phyloP scores from a whole-genome alignment of 208 protist genomes.

The Porcisia deanei region DNA sequence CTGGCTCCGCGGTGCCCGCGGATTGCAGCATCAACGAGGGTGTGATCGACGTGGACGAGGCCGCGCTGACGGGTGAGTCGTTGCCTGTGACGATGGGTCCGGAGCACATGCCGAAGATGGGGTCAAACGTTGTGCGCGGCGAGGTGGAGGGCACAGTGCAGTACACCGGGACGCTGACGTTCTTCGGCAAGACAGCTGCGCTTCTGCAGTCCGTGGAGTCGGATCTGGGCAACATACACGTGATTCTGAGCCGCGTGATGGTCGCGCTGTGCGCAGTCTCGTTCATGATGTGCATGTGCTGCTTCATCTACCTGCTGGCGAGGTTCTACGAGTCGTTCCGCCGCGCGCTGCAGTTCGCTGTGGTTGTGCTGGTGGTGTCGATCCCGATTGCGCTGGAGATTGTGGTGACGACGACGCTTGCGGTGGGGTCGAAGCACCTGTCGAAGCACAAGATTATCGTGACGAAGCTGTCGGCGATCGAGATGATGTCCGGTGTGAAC shows the following conservation, averaged over 20 bases:
- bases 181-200: constrained; percentile 93
- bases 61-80: constrained; percentile 95
- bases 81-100: constrained; percentile 90
- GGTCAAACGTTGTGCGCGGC: constrained; percentile 84
- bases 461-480: constrained; percentile 92
- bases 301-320: constrained; percentile 80
- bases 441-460: constrained; percentile 95
- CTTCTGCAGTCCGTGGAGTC: constrained; percentile 86
- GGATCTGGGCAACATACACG: constrained; percentile 74
- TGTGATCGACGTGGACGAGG: constrained; percentile 94
- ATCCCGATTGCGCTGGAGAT: constrained; percentile 91
- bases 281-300: constrained; percentile 67
- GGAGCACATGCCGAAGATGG: constrained; percentile 92
- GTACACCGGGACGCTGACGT: constrained; percentile 91
- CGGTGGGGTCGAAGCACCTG: constrained; percentile 90
- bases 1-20: constrained; percentile 92
- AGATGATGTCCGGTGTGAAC: constrained; percentile 89
- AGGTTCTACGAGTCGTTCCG: constrained; percentile 68
- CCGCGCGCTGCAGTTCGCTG: constrained; percentile 69
- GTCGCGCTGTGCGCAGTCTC: constrained; percentile 60
- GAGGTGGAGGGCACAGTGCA: constrained; percentile 80
- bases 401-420: constrained; percentile 88
- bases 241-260: constrained; percentile 74
- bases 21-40: constrained; percentile 91
- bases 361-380: constrained; percentile 93